A percentile compares a stretch with the other conserved stretches of the same genome.
Evolutionary conservation across 1,284 basidiomycete genomes (phyloP).

Genomic region (Cutaneotrichosporon dermatis): DNA sequence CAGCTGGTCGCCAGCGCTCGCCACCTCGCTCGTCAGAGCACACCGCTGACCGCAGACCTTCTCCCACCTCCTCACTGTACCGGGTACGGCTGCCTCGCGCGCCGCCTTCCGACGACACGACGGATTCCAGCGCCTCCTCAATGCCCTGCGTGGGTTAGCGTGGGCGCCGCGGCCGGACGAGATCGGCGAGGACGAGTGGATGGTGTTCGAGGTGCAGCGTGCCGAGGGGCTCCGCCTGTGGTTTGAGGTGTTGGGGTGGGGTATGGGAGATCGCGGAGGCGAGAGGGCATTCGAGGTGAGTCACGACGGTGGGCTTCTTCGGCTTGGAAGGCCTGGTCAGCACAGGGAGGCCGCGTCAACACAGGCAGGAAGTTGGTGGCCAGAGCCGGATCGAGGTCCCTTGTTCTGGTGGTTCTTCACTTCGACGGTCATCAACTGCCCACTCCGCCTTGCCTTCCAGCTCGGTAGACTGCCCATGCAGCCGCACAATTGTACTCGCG

Average conservation of each 20-base stretch:
- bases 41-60: conserved; percentile 26
- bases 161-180: conserved; percentile 20
- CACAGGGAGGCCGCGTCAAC: no score
- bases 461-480: no score
- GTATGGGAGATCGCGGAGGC: conserved; percentile 30
- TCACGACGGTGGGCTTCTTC: no score
- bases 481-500: neutral
- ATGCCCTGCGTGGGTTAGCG: conserved; percentile 22
- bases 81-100: conserved; percentile 17
- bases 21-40: no score
- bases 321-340: no score
- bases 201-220: conserved; percentile 41
- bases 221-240: conserved; percentile 38
- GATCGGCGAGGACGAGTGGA: conserved; percentile 28
- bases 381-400: no score
- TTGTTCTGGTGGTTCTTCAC: no score
- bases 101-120: conserved; percentile 32
- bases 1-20: no score
- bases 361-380: no score
- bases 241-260: conserved; percentile 40
- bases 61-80: conserved; percentile 35
- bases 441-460: no score
- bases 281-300: conserved; percentile 32
- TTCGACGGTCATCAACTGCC: no score
- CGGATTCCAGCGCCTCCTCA: conserved; percentile 29